These are phyloP conservation scores for Diaporthe humulicola DNA, from an alignment of 2,329 filamentous ascomycete genomes.

Conservation along the genomic window DNA sequence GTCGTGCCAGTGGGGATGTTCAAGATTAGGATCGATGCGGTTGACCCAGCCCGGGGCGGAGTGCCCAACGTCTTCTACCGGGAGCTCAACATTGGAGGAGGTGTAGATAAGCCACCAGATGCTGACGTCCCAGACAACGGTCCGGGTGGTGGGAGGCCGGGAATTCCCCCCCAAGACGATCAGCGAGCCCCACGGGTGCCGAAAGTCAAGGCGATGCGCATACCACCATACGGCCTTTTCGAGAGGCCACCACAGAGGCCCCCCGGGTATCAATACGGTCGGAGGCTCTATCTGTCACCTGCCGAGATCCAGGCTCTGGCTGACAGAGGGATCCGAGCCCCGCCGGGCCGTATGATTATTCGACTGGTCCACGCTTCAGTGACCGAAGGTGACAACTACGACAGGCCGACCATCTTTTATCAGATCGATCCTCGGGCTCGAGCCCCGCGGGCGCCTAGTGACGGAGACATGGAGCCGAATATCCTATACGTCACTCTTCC, in stretches of 20 bases:
- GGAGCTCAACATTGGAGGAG: background rate
- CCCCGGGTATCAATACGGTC: background rate
- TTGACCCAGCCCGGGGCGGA: background rate
- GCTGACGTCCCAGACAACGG: too few relatives aligned
- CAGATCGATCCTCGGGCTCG: background rate
- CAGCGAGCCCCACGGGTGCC: background rate
- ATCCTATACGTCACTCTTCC: background rate
- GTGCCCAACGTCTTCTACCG: background rate
- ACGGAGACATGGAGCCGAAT: background rate
- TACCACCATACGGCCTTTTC: background rate
- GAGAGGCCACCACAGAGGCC: background rate
- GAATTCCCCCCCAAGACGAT: background rate
- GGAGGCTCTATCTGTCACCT: background rate
- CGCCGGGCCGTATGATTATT: background rate
- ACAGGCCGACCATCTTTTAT: constrained; percentile 2
- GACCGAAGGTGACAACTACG: background rate
- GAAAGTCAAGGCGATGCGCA: background rate
- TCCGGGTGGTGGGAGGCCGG: background rate
- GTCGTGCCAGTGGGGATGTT: background rate
- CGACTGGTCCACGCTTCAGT: background rate
- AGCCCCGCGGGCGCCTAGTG: background rate
- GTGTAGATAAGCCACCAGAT: background rate
- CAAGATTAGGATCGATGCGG: background rate
- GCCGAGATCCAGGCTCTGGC: background rate
- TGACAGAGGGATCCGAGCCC: background rate